These are phyloP conservation scores for Magnaporthiopsis rhizophila DNA, from an alignment of 2,329 filamentous ascomycete species.

Conservation along the genomic window DNA sequence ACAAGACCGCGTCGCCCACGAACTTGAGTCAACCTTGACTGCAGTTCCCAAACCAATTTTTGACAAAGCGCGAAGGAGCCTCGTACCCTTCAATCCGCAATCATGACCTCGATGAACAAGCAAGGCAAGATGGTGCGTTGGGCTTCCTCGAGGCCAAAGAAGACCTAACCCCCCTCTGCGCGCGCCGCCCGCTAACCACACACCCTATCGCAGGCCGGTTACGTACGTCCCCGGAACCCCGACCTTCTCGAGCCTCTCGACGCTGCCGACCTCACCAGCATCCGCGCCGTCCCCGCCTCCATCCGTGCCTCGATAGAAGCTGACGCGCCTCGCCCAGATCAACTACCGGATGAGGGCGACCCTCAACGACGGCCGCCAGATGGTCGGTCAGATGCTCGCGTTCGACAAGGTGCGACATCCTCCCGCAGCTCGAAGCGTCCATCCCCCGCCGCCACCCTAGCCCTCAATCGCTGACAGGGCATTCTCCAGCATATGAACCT, in stretches of 20 bases:
- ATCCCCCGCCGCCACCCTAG: not conserved
- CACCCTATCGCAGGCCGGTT: constrained; percentile 53
- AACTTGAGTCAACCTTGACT: constrained; percentile 26
- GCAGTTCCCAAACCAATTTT: constrained; percentile 36
- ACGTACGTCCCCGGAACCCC: constrained; percentile 44
- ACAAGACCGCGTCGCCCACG: constrained; percentile 23
- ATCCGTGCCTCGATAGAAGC: constrained; percentile 9
- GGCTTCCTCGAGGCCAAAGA: constrained; percentile 16
- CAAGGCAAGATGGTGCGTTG: constrained; percentile 97
- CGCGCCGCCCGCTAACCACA: constrained; percentile 52
- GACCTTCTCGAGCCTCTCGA: constrained; percentile 16
- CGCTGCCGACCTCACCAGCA: not conserved
- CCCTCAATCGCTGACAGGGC: not conserved
- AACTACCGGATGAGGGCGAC: constrained; percentile 99
- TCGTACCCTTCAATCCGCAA: constrained; percentile 33
- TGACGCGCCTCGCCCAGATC: constrained; percentile 54
- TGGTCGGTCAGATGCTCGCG: constrained; percentile 96
- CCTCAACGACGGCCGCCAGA: constrained; percentile 87
- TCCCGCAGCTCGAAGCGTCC: not conserved
- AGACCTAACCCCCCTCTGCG: constrained; percentile 25
- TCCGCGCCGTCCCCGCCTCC: not conserved
- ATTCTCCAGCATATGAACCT: constrained; percentile 87
- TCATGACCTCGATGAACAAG: constrained; percentile 67
- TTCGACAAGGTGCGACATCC: constrained; percentile 74
- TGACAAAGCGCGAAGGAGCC: constrained; percentile 29